Base-by-base conservation (phyloP, 2,329 filamentous ascomycete species). In the Aspergillus quadrilineatus region DNA sequence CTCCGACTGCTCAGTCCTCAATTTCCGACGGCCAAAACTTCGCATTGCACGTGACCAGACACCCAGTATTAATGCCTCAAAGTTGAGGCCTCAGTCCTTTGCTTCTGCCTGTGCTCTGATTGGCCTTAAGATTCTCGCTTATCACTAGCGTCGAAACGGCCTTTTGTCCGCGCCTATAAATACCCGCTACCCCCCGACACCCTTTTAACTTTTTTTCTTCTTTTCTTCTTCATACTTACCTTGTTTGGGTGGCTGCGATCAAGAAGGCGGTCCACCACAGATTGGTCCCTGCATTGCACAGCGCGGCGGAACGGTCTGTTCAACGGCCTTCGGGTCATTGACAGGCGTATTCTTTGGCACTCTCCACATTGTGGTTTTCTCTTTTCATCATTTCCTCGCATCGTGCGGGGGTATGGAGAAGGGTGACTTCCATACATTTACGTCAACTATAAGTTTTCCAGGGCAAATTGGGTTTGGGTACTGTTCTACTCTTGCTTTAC, bases 221-320 rank as follows among this genome's bases (percentile, higher is more conserved):
- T 74, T 77, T 68, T 73, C 68, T 73, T 78, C 75, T 75, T 78
- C 76, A 79, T 79, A 78, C 76, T 79, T 79, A 77, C 75, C 76
- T 79, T 78, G 76, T 78, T 74, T 75, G 72, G 73, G 74, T 75
- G 71, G 67, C 71, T 69, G 73, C 71, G 76, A 74, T 79, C 76
- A 79, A 66, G 62, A 77, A 76, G 70, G 70, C 71, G 73, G 70
- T 67, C 67, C 67, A 73, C 74, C 73, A 77, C 73, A 68, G 68
- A 72, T 71, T 71, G 73, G 78, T 75, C 75, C 78, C 80, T 82
- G 76, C 80, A 82, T 82, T 82, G 80, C 80, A 82, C 80, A 82
- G 65, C 79, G 79, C 74, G 79, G 80, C 67, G 78, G 76, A 76
- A 73, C 77, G 69, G 64, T 73, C 62, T 69, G 72, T 77, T 75